These are phyloP conservation scores for Geranomyces variabilis DNA, from an alignment of 192 early-diverging fungal genomes.

Conservation along the genomic window DNA sequence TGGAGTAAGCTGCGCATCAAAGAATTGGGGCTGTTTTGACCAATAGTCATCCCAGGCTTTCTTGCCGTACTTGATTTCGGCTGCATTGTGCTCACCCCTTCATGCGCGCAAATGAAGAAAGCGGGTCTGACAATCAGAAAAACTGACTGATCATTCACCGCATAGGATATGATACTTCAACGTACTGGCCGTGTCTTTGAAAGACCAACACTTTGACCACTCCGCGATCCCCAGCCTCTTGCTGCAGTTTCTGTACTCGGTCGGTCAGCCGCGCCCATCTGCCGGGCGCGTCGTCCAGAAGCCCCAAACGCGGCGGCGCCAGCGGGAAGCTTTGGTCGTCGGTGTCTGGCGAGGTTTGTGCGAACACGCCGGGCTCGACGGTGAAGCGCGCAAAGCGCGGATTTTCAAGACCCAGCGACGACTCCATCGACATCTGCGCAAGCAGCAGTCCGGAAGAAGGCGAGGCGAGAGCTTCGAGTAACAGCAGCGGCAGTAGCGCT, in stretches of 20 bases:
- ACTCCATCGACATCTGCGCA: too few relatives aligned
- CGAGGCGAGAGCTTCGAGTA: too few relatives aligned
- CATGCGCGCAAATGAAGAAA: background rate
- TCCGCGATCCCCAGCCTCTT: background rate
- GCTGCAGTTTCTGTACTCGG: background rate
- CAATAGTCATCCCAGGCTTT: conserved; percentile 30
- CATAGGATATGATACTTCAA: background rate
- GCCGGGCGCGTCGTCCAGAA: conserved; percentile 1
- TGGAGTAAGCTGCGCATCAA: conserved; percentile 29
- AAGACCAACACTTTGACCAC: conserved; percentile 20
- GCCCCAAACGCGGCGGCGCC: conserved; percentile 15
- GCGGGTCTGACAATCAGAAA: too few relatives aligned
- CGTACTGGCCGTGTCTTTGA: conserved; percentile 34
- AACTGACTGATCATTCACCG: background rate
- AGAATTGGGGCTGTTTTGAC: conserved; percentile 25
- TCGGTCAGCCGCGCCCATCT: background rate
- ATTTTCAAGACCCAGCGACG: too few relatives aligned
- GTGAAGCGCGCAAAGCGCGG: background rate
- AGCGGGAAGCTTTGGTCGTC: conserved; percentile 9
- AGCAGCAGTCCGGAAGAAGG: too few relatives aligned
- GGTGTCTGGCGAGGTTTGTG: conserved; percentile 1
- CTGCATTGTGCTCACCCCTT: conserved; percentile 34
- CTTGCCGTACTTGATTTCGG: conserved; percentile 33
- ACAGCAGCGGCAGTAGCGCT: too few relatives aligned
- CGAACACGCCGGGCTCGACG: conserved; percentile 14